A percentile compares a stretch with the other conserved stretches of the same genome.
These are phyloP conservation scores for Scutellaria minor DNA, from an alignment of 257 asterid species.

Conservation along the genomic window DNA sequence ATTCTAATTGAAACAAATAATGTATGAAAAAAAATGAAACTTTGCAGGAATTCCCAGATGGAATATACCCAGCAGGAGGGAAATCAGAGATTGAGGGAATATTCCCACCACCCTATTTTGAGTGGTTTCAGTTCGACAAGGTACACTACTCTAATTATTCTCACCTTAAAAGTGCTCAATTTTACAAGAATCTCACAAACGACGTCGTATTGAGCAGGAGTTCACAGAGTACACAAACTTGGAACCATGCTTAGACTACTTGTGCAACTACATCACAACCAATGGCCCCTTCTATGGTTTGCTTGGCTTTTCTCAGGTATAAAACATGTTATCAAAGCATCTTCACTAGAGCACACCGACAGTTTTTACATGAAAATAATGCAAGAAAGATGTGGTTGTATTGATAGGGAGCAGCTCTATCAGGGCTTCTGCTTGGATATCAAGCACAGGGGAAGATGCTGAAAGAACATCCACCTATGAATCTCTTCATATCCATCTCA, in stretches of 20 bases:
- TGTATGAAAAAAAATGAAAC: background rate
- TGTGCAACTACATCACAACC: constrained; percentile 53
- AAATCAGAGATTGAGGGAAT: constrained; percentile 70
- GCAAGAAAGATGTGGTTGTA: no score
- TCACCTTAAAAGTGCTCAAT: background rate
- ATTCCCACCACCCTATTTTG: constrained; percentile 72
- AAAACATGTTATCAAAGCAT: no score
- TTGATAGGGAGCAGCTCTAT: constrained; percentile 60
- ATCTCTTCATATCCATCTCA: constrained; percentile 59
- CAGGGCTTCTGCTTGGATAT: constrained; percentile 63
- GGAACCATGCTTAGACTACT: constrained; percentile 59
- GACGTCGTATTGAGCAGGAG: constrained; percentile 40
- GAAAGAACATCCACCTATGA: constrained; percentile 57
- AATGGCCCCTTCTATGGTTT: constrained; percentile 72
- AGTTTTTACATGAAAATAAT: no score
- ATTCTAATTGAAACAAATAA: background rate
- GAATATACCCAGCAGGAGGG: constrained; percentile 62
- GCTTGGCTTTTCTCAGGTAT: constrained; percentile 77
- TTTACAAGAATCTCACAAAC: background rate
- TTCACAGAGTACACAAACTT: constrained; percentile 66
- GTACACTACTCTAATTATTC: constrained; percentile 29
- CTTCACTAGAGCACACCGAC: no score
- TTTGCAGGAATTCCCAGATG: constrained; percentile 64
- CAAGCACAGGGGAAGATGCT: constrained; percentile 66
- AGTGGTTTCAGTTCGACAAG: constrained; percentile 72